A percentile compares a stretch with the other conserved stretches of the same genome.
phyloP scores from a whole-genome alignment of 495 filamentous ascomycete species.

The Jackrogersella minutella region DNA sequence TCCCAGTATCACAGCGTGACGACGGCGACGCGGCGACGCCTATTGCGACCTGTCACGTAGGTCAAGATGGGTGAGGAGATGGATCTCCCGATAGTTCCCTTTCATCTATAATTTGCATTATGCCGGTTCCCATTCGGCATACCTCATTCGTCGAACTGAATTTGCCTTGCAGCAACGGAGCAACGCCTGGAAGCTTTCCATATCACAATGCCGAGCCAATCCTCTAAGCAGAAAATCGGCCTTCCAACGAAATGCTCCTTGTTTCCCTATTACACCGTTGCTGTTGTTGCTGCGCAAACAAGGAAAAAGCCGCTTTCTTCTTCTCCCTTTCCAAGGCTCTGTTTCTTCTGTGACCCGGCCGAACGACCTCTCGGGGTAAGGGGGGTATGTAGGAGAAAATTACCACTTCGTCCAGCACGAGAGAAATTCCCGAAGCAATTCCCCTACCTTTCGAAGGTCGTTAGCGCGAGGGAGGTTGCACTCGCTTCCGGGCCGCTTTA shows the following conservation, averaged over 20 bases:
- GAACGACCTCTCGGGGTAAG: not conserved
- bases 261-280: constrained; percentile 2
- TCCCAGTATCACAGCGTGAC: constrained; percentile 20
- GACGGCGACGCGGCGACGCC: constrained; percentile 17
- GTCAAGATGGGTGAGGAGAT: constrained; percentile 43
- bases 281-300: constrained; percentile 6
- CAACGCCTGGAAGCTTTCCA: constrained; percentile 28
- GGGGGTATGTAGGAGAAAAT: too few relatives aligned
- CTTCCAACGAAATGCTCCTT: constrained; percentile 1
- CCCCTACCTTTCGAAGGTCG: constrained; percentile 9
- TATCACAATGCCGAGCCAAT: constrained; percentile 34
- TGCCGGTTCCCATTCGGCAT: constrained; percentile 38
- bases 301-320: constrained; percentile 6
- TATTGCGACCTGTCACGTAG: constrained; percentile 42
- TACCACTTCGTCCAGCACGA: constrained; percentile 7
- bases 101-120: constrained; percentile 38
- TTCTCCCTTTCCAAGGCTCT: not conserved
- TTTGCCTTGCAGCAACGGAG: constrained; percentile 31
- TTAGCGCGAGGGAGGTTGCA: constrained; percentile 36
- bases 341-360: constrained; percentile 3
- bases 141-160: constrained; percentile 37
- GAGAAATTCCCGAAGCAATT: constrained; percentile 28
- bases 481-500: constrained; percentile 39
- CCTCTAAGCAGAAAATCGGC: not conserved
- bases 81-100: constrained; percentile 42